Evolutionary conservation across 192 early-diverging fungal genomes (phyloP), one percentile per base, ranked within the genome.

Genomic region (Podila minutissima): DNA sequence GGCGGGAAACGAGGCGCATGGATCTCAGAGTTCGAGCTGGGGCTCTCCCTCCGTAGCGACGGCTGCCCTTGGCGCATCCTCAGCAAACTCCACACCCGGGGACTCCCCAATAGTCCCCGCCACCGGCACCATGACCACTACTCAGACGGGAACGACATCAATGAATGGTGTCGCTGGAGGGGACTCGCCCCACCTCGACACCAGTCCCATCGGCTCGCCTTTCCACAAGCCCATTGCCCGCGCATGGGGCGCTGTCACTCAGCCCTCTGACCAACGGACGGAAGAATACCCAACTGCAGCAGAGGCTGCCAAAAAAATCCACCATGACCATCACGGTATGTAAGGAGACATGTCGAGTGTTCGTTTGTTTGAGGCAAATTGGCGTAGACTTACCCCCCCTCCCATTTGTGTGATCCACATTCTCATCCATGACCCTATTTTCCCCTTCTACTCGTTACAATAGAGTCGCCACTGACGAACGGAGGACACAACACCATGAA

Each of bases 251-350:
- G 37, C 64, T 9, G 67, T 81, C 6, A 61, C 66, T 8, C 66
- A 67, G 24, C 49, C 71, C 1, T 55, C 59, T 15, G 71, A 81
- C 35, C 66, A 69, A 9, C 46, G 62, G 41, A 60, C 69, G 5
- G 77, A 72, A 6, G 77, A 81, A 64, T 81, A 60, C 62, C 77
- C 77, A 5, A 81, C 77, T 51, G 77, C 77, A n/a, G 77, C 77
- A 33, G 77, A 81, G 49, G 77, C 77, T n/a, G 65, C 77, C 12
- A 81, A 81, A 64, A 81, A 73, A 62, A 19, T 15, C 15, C 38
- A 31, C 19, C 66, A 69, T 26, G 76, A 72, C 13, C 62, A 58
- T 22, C 70, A 73, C 67, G 75, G 75, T 78, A 71, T 61, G 73
- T 6, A n/a, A 5, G 26, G 11, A 19, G 19, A 26, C 3, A 8